Percentiles rank a stretch among this genome's conserved stretches.
Evolutionary conservation across 2,329 filamentous ascomycete genomes (phyloP).

Genomic region (Teratosphaeria nubilosa): DNA sequence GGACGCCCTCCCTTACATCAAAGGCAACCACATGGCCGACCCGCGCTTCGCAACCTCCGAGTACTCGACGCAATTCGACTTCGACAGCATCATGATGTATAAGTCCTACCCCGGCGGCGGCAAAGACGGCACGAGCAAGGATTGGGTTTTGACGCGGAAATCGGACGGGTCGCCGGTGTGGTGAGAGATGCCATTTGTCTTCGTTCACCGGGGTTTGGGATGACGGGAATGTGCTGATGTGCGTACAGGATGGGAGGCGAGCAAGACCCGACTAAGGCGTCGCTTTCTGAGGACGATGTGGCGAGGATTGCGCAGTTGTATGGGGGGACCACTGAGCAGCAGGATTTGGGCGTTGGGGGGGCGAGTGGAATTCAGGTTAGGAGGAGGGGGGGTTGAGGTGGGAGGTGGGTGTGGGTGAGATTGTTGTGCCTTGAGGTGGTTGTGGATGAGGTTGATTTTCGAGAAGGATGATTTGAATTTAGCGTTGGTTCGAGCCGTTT

Average conservation of each 20-base stretch:
- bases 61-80: neutral
- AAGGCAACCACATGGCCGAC: neutral
- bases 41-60: neutral
- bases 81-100: constrained; percentile 2
- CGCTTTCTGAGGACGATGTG: neutral
- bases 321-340: neutral
- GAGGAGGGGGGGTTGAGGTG: neutral
- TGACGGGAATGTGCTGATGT: neutral
- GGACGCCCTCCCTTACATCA: neutral
- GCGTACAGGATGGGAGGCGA: neutral
- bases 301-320: constrained; percentile 1
- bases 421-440: too few relatives aligned
- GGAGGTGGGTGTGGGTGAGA: neutral
- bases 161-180: neutral
- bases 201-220: neutral
- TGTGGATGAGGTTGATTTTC: too few relatives aligned
- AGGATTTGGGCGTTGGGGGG: neutral
- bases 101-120: neutral
- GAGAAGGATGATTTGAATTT: too few relatives aligned
- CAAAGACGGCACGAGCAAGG: neutral
- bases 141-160: neutral
- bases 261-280: neutral
- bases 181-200: too few relatives aligned
- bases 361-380: neutral
- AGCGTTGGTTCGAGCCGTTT: too few relatives aligned